Conservation (phyloP, 495 filamentous ascomycete species). For the Talaromyces borbonicus region DNA sequence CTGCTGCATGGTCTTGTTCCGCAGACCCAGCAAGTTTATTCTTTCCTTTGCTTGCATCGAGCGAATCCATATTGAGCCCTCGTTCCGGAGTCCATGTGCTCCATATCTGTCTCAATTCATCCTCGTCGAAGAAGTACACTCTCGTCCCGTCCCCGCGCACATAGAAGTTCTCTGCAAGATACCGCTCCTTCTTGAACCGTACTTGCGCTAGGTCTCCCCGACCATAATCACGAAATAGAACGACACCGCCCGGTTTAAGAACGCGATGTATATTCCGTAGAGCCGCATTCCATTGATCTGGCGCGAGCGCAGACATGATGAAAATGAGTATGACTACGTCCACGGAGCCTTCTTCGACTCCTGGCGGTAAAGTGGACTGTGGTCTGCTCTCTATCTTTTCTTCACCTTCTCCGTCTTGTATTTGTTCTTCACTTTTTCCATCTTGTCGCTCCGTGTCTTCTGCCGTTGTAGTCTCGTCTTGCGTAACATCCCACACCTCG, state of each 20-base stretch:
- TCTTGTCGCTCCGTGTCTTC: too few relatives aligned
- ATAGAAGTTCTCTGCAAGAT: slow-evolving; percentile 93
- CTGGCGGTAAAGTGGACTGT: slow-evolving; percentile 51
- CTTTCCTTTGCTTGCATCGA: slow-evolving; percentile 10
- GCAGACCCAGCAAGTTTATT: slow-evolving; percentile 5
- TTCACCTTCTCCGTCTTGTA: too few relatives aligned
- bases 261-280: slow-evolving; percentile 71
- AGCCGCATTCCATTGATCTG: slow-evolving; percentile 73
- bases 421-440: too few relatives aligned
- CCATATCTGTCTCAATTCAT: slow-evolving; percentile 76
- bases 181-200: slow-evolving; percentile 86
- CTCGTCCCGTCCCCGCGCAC: slow-evolving; percentile 89
- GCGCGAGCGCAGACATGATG: slow-evolving; percentile 87
- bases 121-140: slow-evolving; percentile 92
- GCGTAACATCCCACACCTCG: slow-evolving; percentile 84
- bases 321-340: slow-evolving; percentile 93
- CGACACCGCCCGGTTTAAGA: slow-evolving; percentile 78
- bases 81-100: slow-evolving; percentile 36
- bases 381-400: slow-evolving; percentile 13
- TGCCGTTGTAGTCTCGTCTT: too few relatives aligned
- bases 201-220: slow-evolving; percentile 93
- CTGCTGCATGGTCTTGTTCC: neutral
- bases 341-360: slow-evolving; percentile 61
- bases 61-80: slow-evolving; percentile 18
- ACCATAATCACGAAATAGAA: slow-evolving; percentile 93